Conservation (phyloP, 345 rosid genomes). For the Turritis glabra region DNA sequence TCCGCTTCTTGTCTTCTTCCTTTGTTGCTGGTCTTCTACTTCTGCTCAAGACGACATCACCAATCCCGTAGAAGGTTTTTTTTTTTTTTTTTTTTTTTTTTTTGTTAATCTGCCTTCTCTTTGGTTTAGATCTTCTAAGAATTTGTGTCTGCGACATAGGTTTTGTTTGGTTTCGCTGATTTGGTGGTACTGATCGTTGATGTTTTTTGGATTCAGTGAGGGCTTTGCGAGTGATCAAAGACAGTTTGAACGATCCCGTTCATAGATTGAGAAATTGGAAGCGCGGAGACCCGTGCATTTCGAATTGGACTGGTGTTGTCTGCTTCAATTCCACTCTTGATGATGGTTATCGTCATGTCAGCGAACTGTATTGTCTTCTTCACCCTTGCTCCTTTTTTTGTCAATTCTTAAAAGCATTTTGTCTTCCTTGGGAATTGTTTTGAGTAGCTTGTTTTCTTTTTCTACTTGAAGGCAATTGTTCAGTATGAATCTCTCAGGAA, state of each 20-base stretch:
- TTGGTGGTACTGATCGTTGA: conserved; percentile 12
- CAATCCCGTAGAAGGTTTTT: conserved; percentile 67
- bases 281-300: conserved; percentile 78
- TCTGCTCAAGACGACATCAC: conserved; percentile 56
- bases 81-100: not conserved
- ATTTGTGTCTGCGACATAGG: not conserved
- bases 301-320: conserved; percentile 90
- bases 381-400: conserved; percentile 4
- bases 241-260: conserved; percentile 57
- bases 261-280: conserved; percentile 71
- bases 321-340: conserved; percentile 56
- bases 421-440: not conserved
- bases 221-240: conserved; percentile 61
- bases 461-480: conserved; percentile 69
- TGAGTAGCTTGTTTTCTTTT: not conserved
- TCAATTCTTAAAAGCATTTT: not conserved
- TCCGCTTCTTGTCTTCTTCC: conserved; percentile 11
- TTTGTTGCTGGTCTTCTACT: conserved; percentile 42
- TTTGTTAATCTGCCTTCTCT: not conserved
- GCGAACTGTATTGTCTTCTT: conserved; percentile 60
- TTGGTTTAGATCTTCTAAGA: not conserved
- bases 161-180: not conserved
- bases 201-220: conserved; percentile 47
- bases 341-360: conserved; percentile 81
- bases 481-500: conserved; percentile 75